A percentile compares a stretch with the other conserved stretches of the same genome.
Conservation (phyloP, 1,284 basidiomycete species). For the Ganoderma sp. region DNA sequence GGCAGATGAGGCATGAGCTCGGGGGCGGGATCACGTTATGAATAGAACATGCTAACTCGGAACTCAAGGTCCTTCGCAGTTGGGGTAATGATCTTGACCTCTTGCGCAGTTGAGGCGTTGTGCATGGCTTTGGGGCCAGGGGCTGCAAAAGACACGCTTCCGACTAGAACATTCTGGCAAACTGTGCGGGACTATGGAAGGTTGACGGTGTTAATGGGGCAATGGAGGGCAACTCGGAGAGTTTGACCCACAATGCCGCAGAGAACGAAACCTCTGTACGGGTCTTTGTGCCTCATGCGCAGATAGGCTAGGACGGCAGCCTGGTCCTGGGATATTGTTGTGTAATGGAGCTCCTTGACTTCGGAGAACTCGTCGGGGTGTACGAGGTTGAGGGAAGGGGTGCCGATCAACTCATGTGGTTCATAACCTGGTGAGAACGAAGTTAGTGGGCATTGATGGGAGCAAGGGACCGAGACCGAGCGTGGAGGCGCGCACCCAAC, state of each 20-base stretch:
- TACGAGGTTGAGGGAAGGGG: slow-evolving; percentile 69
- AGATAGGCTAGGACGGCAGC: slow-evolving; percentile 77
- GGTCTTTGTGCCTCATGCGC: slow-evolving; percentile 75
- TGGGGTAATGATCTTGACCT: slow-evolving; percentile 73
- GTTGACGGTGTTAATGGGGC: slow-evolving; percentile 19
- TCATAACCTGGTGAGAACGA: slow-evolving; percentile 60
- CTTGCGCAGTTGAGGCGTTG: slow-evolving; percentile 78
- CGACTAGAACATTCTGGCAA: slow-evolving; percentile 74
- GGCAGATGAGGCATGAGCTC: neutral
- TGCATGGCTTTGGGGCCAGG: slow-evolving; percentile 75
- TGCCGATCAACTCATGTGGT: slow-evolving; percentile 68
- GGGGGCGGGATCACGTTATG: neutral
- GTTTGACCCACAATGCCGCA: slow-evolving; percentile 67
- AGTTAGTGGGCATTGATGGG: slow-evolving; percentile 8
- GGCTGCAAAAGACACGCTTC: slow-evolving; percentile 74
- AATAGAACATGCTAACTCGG: slow-evolving; percentile 51
- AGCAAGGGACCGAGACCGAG: neutral
- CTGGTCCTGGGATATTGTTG: slow-evolving; percentile 76
- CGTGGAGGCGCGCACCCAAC: slow-evolving; percentile 54
- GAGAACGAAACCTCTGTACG: slow-evolving; percentile 71
- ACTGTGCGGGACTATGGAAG: slow-evolving; percentile 57
- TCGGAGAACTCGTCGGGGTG: slow-evolving; percentile 75
- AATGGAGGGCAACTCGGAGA: neutral
- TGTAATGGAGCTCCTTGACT: slow-evolving; percentile 69
- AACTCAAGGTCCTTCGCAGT: slow-evolving; percentile 70